Evolutionary conservation across 495 filamentous ascomycete genomes (phyloP), one percentile per base, ranked within the genome.

Genomic region (Cryomyces minteri): DNA sequence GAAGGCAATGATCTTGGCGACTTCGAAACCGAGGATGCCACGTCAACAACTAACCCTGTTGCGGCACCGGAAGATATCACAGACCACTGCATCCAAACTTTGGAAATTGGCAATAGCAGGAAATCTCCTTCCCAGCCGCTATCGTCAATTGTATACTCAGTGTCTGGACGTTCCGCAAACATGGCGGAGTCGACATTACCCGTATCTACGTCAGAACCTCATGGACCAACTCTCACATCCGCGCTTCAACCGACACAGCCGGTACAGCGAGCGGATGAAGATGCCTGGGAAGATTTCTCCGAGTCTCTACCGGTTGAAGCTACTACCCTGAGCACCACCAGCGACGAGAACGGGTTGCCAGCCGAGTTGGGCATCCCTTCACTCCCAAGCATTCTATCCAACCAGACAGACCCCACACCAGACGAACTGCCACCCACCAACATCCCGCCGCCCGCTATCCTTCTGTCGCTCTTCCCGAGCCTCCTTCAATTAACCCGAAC

Each of bases 401-500:
- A 31, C 6, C 49, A 36, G 12, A n/a, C n/a, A n/a, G n/a, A n/a
- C n/a, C n/a, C n/a, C n/a, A n/a, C n/a, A n/a, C n/a, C n/a, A n/a
- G n/a, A n/a, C 12, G 50, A 65, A 41, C 55, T 69, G 32, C 83
- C 85, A 5, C 87, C 87, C 44, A 84, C 79, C 6, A 94, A 93
- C 59, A 75, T 94, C 4, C 88, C 90, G 14, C 86, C 90, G 2
- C 90, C 92, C 6, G 80, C 82, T 11, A 66, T 88, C 40, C 65
- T 96, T 5, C 68, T 98, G 28, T 70, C 83, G 33, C 58, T 85
- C 6, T 83, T 94, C 55, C 73, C 82, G 29, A 59, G 68, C 9
- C 59, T 84, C 9, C 70, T 82, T 49, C 67, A 71, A 30, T 66
- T 71, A 38, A 64, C 54, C 11, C 51, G 60, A 34, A 48, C 51